phyloP scores from a whole-genome alignment of 768 basidiomycete genomes.

The Filobasidium floriforme region DNA sequence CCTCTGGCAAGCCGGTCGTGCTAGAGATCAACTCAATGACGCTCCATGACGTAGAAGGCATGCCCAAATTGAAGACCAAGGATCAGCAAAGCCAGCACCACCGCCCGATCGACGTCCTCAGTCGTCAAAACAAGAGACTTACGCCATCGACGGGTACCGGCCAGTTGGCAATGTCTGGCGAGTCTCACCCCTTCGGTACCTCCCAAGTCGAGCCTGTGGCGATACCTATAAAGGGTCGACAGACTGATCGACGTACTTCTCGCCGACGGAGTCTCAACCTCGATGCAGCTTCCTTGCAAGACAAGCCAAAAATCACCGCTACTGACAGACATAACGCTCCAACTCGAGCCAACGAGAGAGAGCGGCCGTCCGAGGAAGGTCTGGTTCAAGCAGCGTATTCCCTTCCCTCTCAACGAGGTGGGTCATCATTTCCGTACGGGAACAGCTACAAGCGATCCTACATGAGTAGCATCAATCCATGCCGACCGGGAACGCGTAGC shows the following conservation, averaged over 20 bases:
- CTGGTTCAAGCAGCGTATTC: neutral
- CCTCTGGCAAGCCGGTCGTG: neutral
- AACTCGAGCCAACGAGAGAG: too few relatives aligned
- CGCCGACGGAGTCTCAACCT: neutral
- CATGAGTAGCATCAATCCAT: slow-evolving; percentile 37
- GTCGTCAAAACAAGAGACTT: too few relatives aligned
- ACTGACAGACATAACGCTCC: neutral
- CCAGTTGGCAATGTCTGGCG: neutral
- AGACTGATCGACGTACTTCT: neutral
- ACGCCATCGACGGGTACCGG: neutral
- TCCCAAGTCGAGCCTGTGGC: slow-evolving; percentile 20
- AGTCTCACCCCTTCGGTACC: neutral
- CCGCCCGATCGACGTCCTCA: too few relatives aligned
- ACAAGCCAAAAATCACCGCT: neutral
- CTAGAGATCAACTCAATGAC: too few relatives aligned
- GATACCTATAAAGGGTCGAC: slow-evolving; percentile 8
- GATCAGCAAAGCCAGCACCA: too few relatives aligned
- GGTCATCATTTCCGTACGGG: neutral
- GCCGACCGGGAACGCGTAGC: slow-evolving; percentile 32
- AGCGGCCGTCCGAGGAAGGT: neutral
- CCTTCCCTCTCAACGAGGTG: neutral
- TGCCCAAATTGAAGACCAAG: too few relatives aligned
- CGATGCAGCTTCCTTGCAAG: neutral
- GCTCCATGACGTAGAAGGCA: too few relatives aligned
- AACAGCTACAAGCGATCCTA: slow-evolving; percentile 23